Base-by-base conservation (phyloP, 2,329 filamentous ascomycete species). In the Colletotrichum orbiculare region DNA sequence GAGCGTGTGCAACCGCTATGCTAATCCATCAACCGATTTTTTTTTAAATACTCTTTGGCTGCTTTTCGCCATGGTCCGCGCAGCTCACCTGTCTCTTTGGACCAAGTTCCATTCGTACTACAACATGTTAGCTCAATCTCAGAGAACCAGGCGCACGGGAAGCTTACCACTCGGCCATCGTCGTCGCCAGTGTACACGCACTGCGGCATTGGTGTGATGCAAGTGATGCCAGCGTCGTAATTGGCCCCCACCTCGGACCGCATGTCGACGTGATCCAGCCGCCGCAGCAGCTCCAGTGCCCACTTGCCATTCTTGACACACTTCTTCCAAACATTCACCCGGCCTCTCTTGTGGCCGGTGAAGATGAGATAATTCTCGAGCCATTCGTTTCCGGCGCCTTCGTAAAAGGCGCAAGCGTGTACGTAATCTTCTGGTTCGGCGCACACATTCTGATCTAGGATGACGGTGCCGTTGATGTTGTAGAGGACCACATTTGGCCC, bases 111-210 rank as follows among this genome's bases (percentile, higher is more conserved):
- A 89, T 74, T 89, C 87, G 71, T 87, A 89, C 87, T 89, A 54
- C 25, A 46, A 15, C 0, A n/a, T 8, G 34, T 42, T 17, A 46
- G 43, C 25, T 25, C 3, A 46, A 4, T 6, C 8, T 8, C n/a
- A 8, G 15, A 3, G 12, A 10, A 11, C 13, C 8, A 46, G 43
- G n/a, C n/a, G 25, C 4, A 25, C 25, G 2, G 41, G 12, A 7
- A n/a, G 76, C 79, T 76, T 68, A 96, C 92, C 78, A 99, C 95
- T 82, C 90, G 86, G 37, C 96, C 96, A 68, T 94, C 91, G 69
- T 98, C 96, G 79, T 98, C 96, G 3, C 95, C 96, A 0, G 94
- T 97, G 77, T 97, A 98, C 9, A 98, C 89, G 67, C 90, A 86
- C 68, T 91, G 89, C 57, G 92, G 88, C 85, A 94, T 91, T 3